Base-by-base conservation (phyloP, 768 basidiomycete species). In the Floccularia luteovirens region DNA sequence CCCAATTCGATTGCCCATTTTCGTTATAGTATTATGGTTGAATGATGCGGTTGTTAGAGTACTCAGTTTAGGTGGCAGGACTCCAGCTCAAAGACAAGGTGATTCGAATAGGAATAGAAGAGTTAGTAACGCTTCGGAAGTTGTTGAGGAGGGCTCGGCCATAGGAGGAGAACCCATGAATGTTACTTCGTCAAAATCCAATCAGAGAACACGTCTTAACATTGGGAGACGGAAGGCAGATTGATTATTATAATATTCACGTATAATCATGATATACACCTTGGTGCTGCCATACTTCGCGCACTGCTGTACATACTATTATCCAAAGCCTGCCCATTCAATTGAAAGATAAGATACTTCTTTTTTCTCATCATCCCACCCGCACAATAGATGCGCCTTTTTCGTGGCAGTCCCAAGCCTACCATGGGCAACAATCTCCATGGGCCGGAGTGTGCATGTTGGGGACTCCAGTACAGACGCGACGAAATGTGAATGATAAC, bases 401-500 rank as follows among this genome's bases (percentile, higher is more conserved):
- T 97, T 98, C 6, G 96, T 97, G 8, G 88, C 96, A 3, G 96
- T 99, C 1, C 94, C 96, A 24, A 99, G 62, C 24, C 96, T 74
- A 13, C 96, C 96, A 56, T 92, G 92, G 0, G 94, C 93, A 17
- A 99, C 87, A 33, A 99, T 76, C 58, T 98, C 91, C 79, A 94
- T 88, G 3, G 96, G 92, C 35, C 73, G 68, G 37, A 99, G 68
- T 1, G 69, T 48, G 10, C 77, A 53, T 34, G 58, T 47, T 2
- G 76, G 75, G 5, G 84, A 77, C 10, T 84, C 73, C 22, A 90
- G 59, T 10, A 96, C 86, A 4, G 86, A 81, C 16, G 86, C 86
- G 16, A 82, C 81, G 56, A 97, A 98, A 58, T 99, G 96, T 2
- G 94, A 96, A 55, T 99, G 96, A 58, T 94, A 99, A 19, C 96